Base-by-base conservation (phyloP, 768 basidiomycete species). In the Rhizopogon vulgaris region DNA sequence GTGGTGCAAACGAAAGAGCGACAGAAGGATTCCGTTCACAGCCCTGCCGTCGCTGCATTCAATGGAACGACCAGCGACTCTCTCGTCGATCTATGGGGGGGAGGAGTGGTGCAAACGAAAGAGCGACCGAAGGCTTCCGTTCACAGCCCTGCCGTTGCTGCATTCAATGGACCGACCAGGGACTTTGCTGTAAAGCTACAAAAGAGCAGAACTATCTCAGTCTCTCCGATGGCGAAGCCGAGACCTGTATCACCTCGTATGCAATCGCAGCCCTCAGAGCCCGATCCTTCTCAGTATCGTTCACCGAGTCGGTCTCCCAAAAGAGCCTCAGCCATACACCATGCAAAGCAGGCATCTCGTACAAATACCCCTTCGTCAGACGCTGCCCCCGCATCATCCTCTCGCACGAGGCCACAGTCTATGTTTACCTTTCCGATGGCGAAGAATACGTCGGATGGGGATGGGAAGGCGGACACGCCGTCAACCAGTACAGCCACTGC, bases 321-420 rank as follows among this genome's bases (percentile, higher is more conserved):
- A 22, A 58, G 64, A 38, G 56, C 56, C 34, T 60, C 66, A 30
- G 58, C 66, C 36, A 58, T 51, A 32, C 62, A 63, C 32, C 70
- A 71, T 37, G 41, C 50, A 15, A 72, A 66, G 52, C 65, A 66
- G 46, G 58, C 66, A 41, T 63, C 71, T 18, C 46, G 37, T 59
- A 52, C 61, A 52, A 46, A 55, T 51, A 54, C 61, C 57, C 46
- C 60, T 58, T 28, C 57, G 9, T 54, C 60, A 38, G 56, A 63
- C 1, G 38, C 65, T 40, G 53, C 54, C 22, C 56, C 66, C 46
- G 52, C 70, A n/a, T 56, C 73, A 27, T 53, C 72, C 11, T 63
- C 73, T 37, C 79, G 83, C 36, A 73, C 78, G 34, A 82, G 90
- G 5, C 90, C 90, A 18, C 87, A 90, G 55, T 92, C 90, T n/a